Conservation (phyloP, 306 rosid genomes). For the Pyrus communis region DNA sequence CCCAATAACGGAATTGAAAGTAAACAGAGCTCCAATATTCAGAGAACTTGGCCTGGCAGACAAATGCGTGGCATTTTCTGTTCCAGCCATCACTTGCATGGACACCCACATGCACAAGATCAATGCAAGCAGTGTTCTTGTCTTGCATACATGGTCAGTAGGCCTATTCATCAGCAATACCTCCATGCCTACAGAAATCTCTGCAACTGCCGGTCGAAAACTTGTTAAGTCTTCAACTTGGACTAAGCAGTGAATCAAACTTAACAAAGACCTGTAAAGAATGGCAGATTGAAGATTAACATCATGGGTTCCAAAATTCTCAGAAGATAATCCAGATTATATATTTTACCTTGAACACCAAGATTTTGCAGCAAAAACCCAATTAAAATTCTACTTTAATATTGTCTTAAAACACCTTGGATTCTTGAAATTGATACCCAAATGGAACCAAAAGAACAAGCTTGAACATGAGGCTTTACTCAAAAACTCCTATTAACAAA, state of each 20-base stretch:
- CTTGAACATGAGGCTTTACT: not conserved
- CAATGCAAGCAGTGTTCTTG: constrained; percentile 22
- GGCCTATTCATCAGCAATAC: constrained; percentile 16
- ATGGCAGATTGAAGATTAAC: constrained; percentile 19
- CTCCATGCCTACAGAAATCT: constrained; percentile 27
- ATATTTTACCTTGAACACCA: constrained; percentile 18
- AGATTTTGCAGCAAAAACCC: constrained; percentile 22
- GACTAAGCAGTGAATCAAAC: not conserved
- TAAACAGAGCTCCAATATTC: constrained; percentile 65
- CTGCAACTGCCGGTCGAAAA: constrained; percentile 6
- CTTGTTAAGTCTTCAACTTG: constrained; percentile 16
- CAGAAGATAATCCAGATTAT: constrained; percentile 2
- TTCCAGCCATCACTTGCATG: constrained; percentile 32
- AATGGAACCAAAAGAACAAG: constrained; percentile 22
- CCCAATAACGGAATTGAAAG: constrained; percentile 51
- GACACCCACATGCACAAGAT: constrained; percentile 49
- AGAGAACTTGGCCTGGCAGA: constrained; percentile 37
- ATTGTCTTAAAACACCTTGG: constrained; percentile 8
- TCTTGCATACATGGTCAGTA: constrained; percentile 6
- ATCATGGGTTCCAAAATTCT: constrained; percentile 10
- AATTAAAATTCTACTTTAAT: not conserved
- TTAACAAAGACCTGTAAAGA: constrained; percentile 26
- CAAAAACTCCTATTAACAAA: not conserved
- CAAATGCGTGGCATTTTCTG: constrained; percentile 28
- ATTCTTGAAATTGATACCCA: constrained; percentile 19